Evolutionary conservation across 495 filamentous ascomycete species (phyloP).

Genomic region (Aspergillus sclerotiicarbonarius): DNA sequence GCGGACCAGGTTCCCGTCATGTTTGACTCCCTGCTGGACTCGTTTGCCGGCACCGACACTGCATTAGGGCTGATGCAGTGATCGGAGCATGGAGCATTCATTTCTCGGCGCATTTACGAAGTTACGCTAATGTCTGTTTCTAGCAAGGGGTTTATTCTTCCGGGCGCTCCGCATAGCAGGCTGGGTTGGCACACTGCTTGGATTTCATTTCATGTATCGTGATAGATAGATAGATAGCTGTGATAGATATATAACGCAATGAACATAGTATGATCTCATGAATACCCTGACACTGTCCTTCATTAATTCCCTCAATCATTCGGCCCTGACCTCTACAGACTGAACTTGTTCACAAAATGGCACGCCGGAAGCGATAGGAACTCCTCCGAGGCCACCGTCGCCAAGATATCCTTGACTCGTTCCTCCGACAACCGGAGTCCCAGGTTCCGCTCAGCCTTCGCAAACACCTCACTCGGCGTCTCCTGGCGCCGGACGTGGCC

Average conservation of each 20-base stretch:
- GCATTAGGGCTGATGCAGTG: neutral
- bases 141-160: too few relatives aligned
- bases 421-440: neutral
- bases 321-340: too few relatives aligned
- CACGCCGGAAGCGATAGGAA: neutral
- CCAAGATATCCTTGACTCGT: neutral
- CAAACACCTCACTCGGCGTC: neutral
- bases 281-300: too few relatives aligned
- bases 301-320: neutral
- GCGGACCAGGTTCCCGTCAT: neutral
- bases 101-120: neutral
- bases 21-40: neutral
- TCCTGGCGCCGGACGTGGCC: constrained; percentile 63
- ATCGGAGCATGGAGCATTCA: neutral
- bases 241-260: too few relatives aligned
- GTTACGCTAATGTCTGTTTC: neutral
- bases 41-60: neutral
- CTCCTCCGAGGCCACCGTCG: neutral
- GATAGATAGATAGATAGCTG: too few relatives aligned
- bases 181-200: too few relatives aligned
- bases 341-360: neutral
- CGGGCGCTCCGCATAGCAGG: too few relatives aligned
- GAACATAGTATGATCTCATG: too few relatives aligned
- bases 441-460: neutral
- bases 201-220: too few relatives aligned